phyloP scores from a whole-genome alignment of 495 filamentous ascomycete species.

The Cercophora sp. region DNA sequence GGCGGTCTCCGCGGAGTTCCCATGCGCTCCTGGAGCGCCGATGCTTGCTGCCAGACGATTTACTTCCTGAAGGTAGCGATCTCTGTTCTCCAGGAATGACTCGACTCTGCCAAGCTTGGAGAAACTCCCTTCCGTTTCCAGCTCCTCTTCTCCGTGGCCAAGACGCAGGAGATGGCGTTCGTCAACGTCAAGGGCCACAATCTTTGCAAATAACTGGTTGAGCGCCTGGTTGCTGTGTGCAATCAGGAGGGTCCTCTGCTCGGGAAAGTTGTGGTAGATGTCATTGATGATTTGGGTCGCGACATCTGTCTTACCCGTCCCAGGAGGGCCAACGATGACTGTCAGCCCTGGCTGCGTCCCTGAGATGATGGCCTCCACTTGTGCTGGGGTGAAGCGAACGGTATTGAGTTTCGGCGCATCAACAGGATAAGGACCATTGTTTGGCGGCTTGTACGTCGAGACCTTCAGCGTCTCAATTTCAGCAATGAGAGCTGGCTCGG shows the following conservation, averaged over 20 bases:
- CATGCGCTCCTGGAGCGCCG: constrained; percentile 83
- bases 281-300: constrained; percentile 98
- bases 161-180: constrained; percentile 89
- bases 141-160: constrained; percentile 91
- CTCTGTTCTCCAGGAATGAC: constrained; percentile 87
- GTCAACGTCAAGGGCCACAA: constrained; percentile 90
- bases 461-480: constrained; percentile 67
- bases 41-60: constrained; percentile 79
- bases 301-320: constrained; percentile 97
- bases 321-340: constrained; percentile 90
- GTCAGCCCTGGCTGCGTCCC: constrained; percentile 94
- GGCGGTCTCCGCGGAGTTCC: constrained; percentile 92
- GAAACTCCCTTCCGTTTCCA: constrained; percentile 81
- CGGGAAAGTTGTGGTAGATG: constrained; percentile 95
- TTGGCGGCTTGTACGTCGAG: constrained; percentile 87
- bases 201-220: constrained; percentile 99
- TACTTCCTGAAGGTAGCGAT: constrained; percentile 75
- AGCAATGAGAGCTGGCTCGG: constrained; percentile 55
- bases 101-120: constrained; percentile 95
- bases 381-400: constrained; percentile 84
- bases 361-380: constrained; percentile 88
- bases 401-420: constrained; percentile 81
- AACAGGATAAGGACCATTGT: constrained; percentile 85
- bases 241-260: constrained; percentile 85
- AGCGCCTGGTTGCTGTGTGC: constrained; percentile 97